phyloP scores from a whole-genome alignment of 129 eudicot species.

The Lactuca saligna region DNA sequence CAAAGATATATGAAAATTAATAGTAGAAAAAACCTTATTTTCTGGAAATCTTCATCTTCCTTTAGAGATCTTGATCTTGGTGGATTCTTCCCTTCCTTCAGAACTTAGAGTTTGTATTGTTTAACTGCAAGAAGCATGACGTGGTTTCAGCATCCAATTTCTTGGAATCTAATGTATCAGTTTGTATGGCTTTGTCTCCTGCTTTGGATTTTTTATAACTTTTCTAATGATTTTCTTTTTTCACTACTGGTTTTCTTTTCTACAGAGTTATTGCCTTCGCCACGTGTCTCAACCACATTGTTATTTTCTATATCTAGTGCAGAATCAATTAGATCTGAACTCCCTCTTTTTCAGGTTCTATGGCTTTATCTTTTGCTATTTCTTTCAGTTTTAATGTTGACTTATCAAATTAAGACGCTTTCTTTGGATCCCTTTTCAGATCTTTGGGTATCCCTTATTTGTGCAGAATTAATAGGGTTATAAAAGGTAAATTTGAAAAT shows the following conservation, averaged over 20 bases:
- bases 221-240: constrained; percentile 72
- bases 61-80: too few relatives aligned
- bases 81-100: too few relatives aligned
- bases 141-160: too few relatives aligned
- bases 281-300: constrained; percentile 28
- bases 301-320: constrained; percentile 34
- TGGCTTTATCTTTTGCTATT: constrained; percentile 47
- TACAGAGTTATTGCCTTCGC: constrained; percentile 31
- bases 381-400: constrained; percentile 23
- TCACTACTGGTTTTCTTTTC: constrained; percentile 38
- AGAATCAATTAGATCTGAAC: constrained; percentile 16
- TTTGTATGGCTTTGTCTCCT: constrained; percentile 16
- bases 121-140: too few relatives aligned
- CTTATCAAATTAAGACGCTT: constrained; percentile 43
- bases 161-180: too few relatives aligned
- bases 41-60: too few relatives aligned
- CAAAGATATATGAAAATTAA: too few relatives aligned
- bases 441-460: constrained; percentile 47
- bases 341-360: constrained; percentile 38
- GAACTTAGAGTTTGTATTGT: too few relatives aligned
- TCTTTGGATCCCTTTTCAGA: constrained; percentile 41
- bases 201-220: constrained; percentile 54
- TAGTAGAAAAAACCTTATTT: too few relatives aligned
- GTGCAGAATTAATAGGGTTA: constrained; percentile 7
- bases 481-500: neutral